These are phyloP conservation scores for Helicocarpus griseus DNA, from an alignment of 2,329 filamentous ascomycete genomes.

Conservation along the genomic window DNA sequence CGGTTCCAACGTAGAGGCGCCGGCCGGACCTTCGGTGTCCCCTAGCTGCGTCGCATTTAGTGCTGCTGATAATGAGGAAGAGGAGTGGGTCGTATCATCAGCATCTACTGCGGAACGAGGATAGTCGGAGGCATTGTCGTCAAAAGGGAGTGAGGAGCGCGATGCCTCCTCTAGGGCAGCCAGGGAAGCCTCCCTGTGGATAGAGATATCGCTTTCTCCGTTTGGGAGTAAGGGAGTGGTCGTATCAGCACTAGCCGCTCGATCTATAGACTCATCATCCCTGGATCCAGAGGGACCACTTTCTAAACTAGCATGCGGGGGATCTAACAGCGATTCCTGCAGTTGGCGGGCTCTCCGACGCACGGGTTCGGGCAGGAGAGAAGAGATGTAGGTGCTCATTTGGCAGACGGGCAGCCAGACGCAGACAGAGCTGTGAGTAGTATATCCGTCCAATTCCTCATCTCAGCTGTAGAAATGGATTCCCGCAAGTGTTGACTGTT, in stretches of 20 bases:
- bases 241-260: not conserved
- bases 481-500: too few species aligned
- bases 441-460: too few species aligned
- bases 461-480: too few species aligned
- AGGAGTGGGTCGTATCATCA: not conserved
- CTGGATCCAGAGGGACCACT: not conserved
- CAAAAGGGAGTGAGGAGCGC: not conserved
- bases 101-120: not conserved
- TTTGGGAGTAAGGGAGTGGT: not conserved
- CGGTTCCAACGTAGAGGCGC: not conserved
- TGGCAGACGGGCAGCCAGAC: slow-evolving; percentile 5
- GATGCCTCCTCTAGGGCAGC: not conserved
- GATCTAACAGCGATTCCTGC: slow-evolving; percentile 15
- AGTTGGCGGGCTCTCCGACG: slow-evolving; percentile 34
- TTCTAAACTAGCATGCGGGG: not conserved
- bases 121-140: not conserved
- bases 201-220: not conserved
- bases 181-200: not conserved
- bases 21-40: not conserved
- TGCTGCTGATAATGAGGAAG: not conserved
- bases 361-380: slow-evolving; percentile 35
- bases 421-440: not conserved
- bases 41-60: not conserved
- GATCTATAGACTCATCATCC: not conserved
- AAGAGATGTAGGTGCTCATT: slow-evolving; percentile 38